Evolutionary conservation across 257 asterid species (phyloP).

Genomic region (Cruciata laevipes): DNA sequence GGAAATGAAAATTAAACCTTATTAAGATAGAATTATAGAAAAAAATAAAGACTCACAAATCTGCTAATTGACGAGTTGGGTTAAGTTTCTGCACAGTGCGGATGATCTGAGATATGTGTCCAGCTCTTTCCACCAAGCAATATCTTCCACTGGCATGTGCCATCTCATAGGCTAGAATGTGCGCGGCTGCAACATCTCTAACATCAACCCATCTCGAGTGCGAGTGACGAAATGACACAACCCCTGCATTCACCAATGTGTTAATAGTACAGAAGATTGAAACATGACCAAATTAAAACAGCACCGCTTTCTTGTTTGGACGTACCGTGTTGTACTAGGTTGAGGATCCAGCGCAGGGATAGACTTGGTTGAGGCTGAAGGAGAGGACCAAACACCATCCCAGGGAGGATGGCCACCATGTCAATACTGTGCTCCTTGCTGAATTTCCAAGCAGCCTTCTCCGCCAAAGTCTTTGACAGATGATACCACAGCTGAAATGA

Average conservation of each 20-base stretch:
- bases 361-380: slow-evolving; percentile 1
- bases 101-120: slow-evolving; percentile 39
- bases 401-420: background rate
- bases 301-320: background rate
- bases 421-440: background rate
- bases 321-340: background rate
- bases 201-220: slow-evolving; percentile 50
- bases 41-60: slow-evolving; percentile 27
- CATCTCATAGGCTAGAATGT: slow-evolving; percentile 55
- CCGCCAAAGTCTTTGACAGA: background rate
- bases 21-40: background rate
- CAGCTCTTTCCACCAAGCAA: slow-evolving; percentile 37
- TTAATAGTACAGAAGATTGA: no score
- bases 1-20: no score
- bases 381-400: background rate
- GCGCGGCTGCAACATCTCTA: slow-evolving; percentile 63
- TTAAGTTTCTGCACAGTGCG: slow-evolving; percentile 36
- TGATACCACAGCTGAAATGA: background rate
- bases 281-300: no score
- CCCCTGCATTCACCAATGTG: slow-evolving; percentile 22
- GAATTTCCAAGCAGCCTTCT: background rate
- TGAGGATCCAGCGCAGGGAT: background rate
- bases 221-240: slow-evolving; percentile 18
- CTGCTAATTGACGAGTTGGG: slow-evolving; percentile 41
- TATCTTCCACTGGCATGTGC: slow-evolving; percentile 59